Evolutionary conservation across 177 flowering plant species (phyloP).

Genomic region (Vitis hybrid): DNA sequence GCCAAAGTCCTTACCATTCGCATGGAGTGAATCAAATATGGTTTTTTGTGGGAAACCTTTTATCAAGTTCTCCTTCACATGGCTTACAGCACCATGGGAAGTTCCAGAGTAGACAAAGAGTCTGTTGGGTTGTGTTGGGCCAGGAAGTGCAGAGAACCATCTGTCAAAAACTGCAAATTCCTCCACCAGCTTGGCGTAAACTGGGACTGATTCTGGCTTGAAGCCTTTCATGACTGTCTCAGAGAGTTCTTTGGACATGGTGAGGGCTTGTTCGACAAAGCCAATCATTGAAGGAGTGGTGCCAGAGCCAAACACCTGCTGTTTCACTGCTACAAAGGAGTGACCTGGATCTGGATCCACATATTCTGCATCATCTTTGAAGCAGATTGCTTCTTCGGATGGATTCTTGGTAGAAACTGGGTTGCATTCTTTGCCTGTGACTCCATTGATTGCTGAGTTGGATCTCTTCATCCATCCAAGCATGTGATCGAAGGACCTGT

Average conservation of each 20-base stretch:
- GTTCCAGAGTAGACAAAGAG: conserved; percentile 77
- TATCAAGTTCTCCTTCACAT: conserved; percentile 54
- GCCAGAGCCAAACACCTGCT: conserved; percentile 58
- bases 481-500: conserved; percentile 79
- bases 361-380: conserved; percentile 56
- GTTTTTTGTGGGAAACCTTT: conserved; percentile 68
- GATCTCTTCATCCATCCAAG: conserved; percentile 76
- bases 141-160: conserved; percentile 77
- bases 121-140: conserved; percentile 78
- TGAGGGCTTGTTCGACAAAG: conserved; percentile 60
- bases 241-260: conserved; percentile 46
- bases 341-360: conserved; percentile 84
- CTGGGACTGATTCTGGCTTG: conserved; percentile 55
- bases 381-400: conserved; percentile 35
- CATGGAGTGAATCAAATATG: conserved; percentile 65
- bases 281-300: conserved; percentile 60
- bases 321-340: conserved; percentile 57
- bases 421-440: conserved; percentile 70
- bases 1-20: conserved; percentile 50
- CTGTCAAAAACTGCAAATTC: conserved; percentile 69
- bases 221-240: conserved; percentile 71
- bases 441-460: conserved; percentile 61
- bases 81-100: conserved; percentile 71
- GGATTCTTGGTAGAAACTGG: conserved; percentile 33
- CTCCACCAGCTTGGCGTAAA: conserved; percentile 39